Conservation (phyloP, 1,284 basidiomycete species). For the Pterula multifida region DNA sequence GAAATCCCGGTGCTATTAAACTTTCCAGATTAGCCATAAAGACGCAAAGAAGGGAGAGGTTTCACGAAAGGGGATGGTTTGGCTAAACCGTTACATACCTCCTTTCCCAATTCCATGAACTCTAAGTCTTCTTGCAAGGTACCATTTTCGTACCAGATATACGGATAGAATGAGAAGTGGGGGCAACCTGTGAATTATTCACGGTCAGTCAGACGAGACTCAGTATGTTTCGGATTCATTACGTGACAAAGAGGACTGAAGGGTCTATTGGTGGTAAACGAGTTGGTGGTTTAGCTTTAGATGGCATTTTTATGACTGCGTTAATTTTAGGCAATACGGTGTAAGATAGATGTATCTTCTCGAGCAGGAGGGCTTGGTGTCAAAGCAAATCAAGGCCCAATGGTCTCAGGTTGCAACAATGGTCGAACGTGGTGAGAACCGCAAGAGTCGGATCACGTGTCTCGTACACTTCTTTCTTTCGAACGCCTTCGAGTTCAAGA, state of each 20-base stretch:
- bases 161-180: slow-evolving; percentile 28
- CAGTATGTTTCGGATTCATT: background rate
- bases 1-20: slow-evolving; percentile 33
- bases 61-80: too few species aligned
- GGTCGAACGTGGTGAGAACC: too few species aligned
- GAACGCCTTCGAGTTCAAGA: too few species aligned
- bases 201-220: slow-evolving; percentile 16
- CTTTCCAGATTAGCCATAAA: slow-evolving; percentile 1
- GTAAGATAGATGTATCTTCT: too few species aligned
- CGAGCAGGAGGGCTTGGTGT: too few species aligned
- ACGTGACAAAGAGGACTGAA: background rate
- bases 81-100: slow-evolving; percentile 28
- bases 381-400: too few species aligned
- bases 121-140: slow-evolving; percentile 27
- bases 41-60: background rate
- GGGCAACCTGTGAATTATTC: slow-evolving; percentile 23
- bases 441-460: too few species aligned
- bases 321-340: too few species aligned
- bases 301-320: too few species aligned
- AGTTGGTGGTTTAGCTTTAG: background rate
- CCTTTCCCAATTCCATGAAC: slow-evolving; percentile 39
- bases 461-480: too few species aligned
- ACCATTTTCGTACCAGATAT: slow-evolving; percentile 34
- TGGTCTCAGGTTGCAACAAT: too few species aligned
- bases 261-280: background rate